These are phyloP conservation scores for Phyllosticta citriasiana DNA, from an alignment of 2,329 filamentous ascomycete species.

Conservation along the genomic window DNA sequence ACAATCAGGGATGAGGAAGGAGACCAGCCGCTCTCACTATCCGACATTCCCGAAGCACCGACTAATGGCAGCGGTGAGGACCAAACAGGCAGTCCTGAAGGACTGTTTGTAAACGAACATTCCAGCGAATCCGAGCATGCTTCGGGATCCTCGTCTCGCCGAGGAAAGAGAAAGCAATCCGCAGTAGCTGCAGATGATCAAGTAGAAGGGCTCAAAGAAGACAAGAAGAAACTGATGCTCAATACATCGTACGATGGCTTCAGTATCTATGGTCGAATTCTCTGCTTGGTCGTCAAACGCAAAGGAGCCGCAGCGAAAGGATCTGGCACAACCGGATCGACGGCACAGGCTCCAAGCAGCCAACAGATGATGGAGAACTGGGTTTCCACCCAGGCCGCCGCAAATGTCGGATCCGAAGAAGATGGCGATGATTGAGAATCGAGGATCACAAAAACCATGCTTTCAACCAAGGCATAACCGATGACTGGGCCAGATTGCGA, in stretches of 20 bases:
- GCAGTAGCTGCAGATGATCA: slow-evolving; percentile 9
- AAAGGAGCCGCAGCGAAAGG: slow-evolving; percentile 32
- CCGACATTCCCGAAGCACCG: slow-evolving; percentile 45
- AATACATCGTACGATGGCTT: slow-evolving; percentile 90
- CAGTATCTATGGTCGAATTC: slow-evolving; percentile 83
- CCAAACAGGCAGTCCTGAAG: slow-evolving; percentile 19
- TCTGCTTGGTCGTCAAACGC: slow-evolving; percentile 81
- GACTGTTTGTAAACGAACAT: slow-evolving; percentile 22
- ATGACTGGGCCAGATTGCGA: slow-evolving; percentile 21
- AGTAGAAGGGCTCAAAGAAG: slow-evolving; percentile 52
- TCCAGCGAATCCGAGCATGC: slow-evolving; percentile 22
- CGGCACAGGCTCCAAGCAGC: slow-evolving; percentile 16
- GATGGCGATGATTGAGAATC: slow-evolving; percentile 22
- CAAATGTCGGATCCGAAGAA: slow-evolving; percentile 24
- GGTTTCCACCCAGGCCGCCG: slow-evolving; percentile 33
- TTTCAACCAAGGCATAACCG: slow-evolving; percentile 70
- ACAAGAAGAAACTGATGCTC: slow-evolving; percentile 86
- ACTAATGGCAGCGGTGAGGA: background rate
- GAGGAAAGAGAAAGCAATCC: background rate
- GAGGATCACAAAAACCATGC: slow-evolving; percentile 38
- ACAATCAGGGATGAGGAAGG: slow-evolving; percentile 49
- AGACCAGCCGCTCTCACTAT: slow-evolving; percentile 40
- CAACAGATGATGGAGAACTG: slow-evolving; percentile 33
- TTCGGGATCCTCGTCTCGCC: background rate
- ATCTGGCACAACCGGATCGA: slow-evolving; percentile 6